These are phyloP conservation scores for Globisporangium sylvaticum DNA, from an alignment of 352 stramenopile species.

Conservation along the genomic window DNA sequence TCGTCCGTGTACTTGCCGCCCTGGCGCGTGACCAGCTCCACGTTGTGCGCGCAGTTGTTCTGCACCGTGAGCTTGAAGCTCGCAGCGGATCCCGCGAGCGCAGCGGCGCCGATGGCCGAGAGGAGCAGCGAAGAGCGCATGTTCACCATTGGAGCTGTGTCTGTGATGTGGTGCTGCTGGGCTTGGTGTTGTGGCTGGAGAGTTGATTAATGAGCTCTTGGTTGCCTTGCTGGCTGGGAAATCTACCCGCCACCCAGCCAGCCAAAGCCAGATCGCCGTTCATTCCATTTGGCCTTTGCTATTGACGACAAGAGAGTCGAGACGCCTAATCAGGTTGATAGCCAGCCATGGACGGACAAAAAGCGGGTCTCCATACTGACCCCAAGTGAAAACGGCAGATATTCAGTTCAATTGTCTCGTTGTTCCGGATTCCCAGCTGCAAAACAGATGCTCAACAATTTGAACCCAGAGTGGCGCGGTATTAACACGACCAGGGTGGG, in stretches of 20 bases:
- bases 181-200: not conserved
- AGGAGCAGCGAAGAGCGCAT: slow-evolving; percentile 18
- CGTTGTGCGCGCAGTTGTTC: slow-evolving; percentile 44
- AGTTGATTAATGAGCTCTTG: slow-evolving; percentile 13
- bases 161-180: not conserved
- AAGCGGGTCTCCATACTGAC: slow-evolving; percentile 4
- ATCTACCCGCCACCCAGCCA: not conserved
- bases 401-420: slow-evolving; percentile 6
- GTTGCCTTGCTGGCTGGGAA: not conserved
- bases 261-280: not conserved
- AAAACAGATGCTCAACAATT: not conserved
- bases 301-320: not conserved
- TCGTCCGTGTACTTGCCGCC: slow-evolving; percentile 47
- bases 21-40: slow-evolving; percentile 58
- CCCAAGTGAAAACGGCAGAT: slow-evolving; percentile 1
- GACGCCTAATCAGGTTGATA: not conserved
- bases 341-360: not conserved
- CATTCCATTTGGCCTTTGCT: not conserved
- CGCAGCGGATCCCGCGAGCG: slow-evolving; percentile 17
- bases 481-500: not conserved
- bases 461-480: not conserved
- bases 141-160: slow-evolving; percentile 23
- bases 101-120: slow-evolving; percentile 15
- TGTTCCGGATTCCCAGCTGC: slow-evolving; percentile 10
- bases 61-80: slow-evolving; percentile 62